Conservation (phyloP, 148 eudicot genomes). For the Persicaria tinctoria region DNA sequence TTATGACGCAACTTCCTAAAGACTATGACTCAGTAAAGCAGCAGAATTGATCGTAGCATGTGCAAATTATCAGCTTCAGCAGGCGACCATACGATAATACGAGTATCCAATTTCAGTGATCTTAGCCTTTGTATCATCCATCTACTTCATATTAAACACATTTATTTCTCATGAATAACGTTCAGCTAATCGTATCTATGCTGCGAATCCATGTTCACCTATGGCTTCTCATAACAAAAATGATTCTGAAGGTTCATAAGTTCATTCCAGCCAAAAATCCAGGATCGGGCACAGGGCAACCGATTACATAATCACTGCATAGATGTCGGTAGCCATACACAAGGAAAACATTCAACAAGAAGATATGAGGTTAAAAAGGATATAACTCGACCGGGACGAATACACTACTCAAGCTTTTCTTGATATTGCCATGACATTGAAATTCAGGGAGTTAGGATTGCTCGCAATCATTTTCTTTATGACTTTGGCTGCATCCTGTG, state of each 20-base stretch:
- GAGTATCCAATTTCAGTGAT: too few species aligned
- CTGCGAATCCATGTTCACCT: too few species aligned
- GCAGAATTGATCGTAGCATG: too few species aligned
- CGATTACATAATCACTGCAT: neutral
- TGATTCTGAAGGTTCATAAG: neutral
- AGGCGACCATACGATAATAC: too few species aligned
- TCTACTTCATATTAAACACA: too few species aligned
- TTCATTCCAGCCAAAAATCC: neutral
- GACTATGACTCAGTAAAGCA: too few species aligned
- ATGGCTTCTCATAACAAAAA: too few species aligned
- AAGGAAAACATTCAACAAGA: too few species aligned
- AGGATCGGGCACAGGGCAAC: neutral
- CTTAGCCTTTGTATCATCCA: too few species aligned
- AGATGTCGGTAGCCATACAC: too few species aligned
- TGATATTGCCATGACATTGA: slow-evolving; percentile 81
- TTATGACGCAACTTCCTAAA: too few species aligned
- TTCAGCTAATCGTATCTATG: neutral
- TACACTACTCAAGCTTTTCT: slow-evolving; percentile 33
- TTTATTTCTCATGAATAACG: neutral
- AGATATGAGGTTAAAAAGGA: neutral
- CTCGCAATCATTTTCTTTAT: slow-evolving; percentile 58
- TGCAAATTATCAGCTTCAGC: too few species aligned
- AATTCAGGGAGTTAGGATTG: slow-evolving; percentile 74
- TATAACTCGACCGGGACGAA: neutral
- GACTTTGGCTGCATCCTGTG: slow-evolving; percentile 86